A percentile compares a stretch with the other conserved stretches of the same genome.
These are phyloP conservation scores for Cyclostephanos tholiformis DNA, from an alignment of 108 stramenopile genomes.

Conservation along the genomic window DNA sequence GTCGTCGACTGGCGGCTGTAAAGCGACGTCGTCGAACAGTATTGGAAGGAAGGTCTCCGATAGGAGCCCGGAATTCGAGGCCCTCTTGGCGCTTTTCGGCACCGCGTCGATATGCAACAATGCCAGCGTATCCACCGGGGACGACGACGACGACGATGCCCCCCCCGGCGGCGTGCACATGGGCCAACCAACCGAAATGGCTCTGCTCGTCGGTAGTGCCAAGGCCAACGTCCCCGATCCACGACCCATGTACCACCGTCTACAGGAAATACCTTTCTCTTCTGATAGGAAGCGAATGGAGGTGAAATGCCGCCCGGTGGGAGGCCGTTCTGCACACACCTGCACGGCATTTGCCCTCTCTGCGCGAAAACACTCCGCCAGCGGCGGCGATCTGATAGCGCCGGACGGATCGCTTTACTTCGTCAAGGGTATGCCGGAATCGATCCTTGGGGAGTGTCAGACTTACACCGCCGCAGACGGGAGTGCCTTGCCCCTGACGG, in stretches of 20 bases:
- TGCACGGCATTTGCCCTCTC: slow-evolving; percentile 71
- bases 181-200: slow-evolving; percentile 94
- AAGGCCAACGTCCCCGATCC: slow-evolving; percentile 87
- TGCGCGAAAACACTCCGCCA: slow-evolving; percentile 29
- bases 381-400: slow-evolving; percentile 30
- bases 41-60: slow-evolving; percentile 29
- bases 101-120: slow-evolving; percentile 87
- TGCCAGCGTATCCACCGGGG: slow-evolving; percentile 60
- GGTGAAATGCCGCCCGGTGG: slow-evolving; percentile 79
- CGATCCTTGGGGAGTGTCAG: slow-evolving; percentile 79
- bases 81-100: slow-evolving; percentile 64
- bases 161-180: slow-evolving; percentile 23
- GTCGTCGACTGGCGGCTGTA: slow-evolving; percentile 15
- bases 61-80: slow-evolving; percentile 52
- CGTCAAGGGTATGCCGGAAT: slow-evolving; percentile 96
- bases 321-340: slow-evolving; percentile 57
- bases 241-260: slow-evolving; percentile 78
- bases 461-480: slow-evolving; percentile 63
- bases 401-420: slow-evolving; percentile 72
- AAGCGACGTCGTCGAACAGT: slow-evolving; percentile 7
- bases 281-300: slow-evolving; percentile 96
- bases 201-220: slow-evolving; percentile 79
- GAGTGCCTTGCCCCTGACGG: slow-evolving; percentile 54
- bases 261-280: slow-evolving; percentile 93
- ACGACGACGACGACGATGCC: slow-evolving; percentile 36